Evolutionary conservation across 345 rosid genomes (phyloP).

Genomic region (Euclidium syriacum): DNA sequence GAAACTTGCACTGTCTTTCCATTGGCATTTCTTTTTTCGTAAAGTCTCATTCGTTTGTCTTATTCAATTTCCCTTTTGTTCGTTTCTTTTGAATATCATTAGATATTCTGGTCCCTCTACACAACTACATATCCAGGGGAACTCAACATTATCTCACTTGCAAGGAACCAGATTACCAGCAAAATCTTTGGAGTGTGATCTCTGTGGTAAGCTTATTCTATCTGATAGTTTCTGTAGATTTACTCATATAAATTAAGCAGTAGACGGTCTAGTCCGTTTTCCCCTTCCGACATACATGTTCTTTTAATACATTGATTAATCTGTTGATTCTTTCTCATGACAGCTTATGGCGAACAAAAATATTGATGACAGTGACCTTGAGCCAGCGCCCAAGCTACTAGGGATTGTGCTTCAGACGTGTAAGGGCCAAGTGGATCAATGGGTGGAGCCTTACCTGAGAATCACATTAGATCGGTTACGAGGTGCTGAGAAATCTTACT

Average conservation of each 20-base stretch:
- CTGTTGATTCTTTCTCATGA: slow-evolving; percentile 6
- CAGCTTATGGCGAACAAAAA: slow-evolving; percentile 79
- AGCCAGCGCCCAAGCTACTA: slow-evolving; percentile 94
- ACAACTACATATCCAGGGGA: slow-evolving; percentile 91
- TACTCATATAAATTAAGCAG: neutral
- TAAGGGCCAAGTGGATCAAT: slow-evolving; percentile 95
- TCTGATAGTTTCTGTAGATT: neutral
- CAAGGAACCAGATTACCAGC: slow-evolving; percentile 96
- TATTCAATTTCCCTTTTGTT: neutral
- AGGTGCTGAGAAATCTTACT: slow-evolving; percentile 64
- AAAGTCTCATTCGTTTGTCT: neutral
- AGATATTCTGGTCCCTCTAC: slow-evolving; percentile 96
- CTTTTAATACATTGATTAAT: neutral
- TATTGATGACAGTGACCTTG: slow-evolving; percentile 86
- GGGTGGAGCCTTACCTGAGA: slow-evolving; percentile 92
- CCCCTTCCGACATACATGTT: neutral
- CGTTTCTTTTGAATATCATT: slow-evolving; percentile 16
- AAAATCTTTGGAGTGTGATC: slow-evolving; percentile 86
- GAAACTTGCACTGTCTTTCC: neutral
- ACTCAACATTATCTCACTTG: slow-evolving; percentile 72
- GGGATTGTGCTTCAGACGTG: slow-evolving; percentile 94
- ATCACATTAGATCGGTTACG: slow-evolving; percentile 74
- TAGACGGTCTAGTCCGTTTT: neutral
- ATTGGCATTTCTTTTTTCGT: neutral
- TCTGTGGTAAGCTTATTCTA: slow-evolving; percentile 65